Base-by-base conservation (phyloP, 1,284 basidiomycete genomes). In the Thelephora terrestris region DNA sequence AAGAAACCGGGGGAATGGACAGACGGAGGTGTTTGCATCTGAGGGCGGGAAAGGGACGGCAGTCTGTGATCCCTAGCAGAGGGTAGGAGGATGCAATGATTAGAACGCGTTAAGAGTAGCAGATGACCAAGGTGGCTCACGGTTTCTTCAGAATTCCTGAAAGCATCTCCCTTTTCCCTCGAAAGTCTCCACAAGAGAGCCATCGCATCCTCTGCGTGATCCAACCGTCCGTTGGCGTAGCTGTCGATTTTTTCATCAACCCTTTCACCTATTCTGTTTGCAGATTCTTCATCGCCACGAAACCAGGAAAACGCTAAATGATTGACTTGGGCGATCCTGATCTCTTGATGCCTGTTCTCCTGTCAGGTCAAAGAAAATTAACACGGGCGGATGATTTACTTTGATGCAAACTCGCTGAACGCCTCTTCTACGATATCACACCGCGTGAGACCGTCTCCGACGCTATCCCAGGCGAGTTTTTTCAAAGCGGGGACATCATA, bases 371-470 rank as follows among this genome's bases (percentile, higher is more conserved):
- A 12, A 17, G 9, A 17, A 21, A 21, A 38, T 7, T 5, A 7
- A 38, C 20, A 17, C 12, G n/a, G 18, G 10, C 10, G n/a, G 17
- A 24, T 10, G 9, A 40, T 16, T 40, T 24, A 17, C 38, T 24
- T 21, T 24, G 38, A 40, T 9, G 38, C 23, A 16, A 40, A 40
- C 7, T 40, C 20, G 12, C 38, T 21, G 39, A 59, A 58, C 0
- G 57, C 29, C 40, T 61, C 59, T n/a, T 38, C 38, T 3, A 56
- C 29, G 10, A 57, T 53, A 37, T 55, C 59, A 10, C 48, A 10
- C 1, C 45, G 18, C 1, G 48, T 47, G 9, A 61, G 49, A 21
- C 54, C 49, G 14, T 47, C 24, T 12, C 48, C 29, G 40, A 58
- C 52, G 25, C 53, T 43, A 2, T 38, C 40, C 14, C 17, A 12